Evolutionary conservation across 495 filamentous ascomycete genomes (phyloP).

Genomic region (Bathelium albidoporum): DNA sequence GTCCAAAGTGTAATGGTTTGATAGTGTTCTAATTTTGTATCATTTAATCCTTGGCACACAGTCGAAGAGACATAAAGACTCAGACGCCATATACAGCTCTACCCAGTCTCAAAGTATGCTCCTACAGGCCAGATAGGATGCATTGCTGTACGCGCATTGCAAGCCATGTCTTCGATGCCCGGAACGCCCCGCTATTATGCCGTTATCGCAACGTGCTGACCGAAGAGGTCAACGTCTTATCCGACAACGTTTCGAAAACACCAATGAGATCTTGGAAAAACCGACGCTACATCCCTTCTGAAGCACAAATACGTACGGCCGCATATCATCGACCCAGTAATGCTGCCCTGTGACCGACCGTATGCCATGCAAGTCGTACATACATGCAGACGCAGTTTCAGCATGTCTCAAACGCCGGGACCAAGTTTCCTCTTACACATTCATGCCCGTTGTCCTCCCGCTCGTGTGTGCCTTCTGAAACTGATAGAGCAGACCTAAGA

Average conservation of each 20-base stretch:
- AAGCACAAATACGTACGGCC: not conserved
- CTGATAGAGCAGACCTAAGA: conserved; percentile 79
- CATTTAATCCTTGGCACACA: too few species aligned
- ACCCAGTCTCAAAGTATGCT: not conserved
- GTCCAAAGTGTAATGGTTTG: not conserved
- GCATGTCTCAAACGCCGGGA: not conserved
- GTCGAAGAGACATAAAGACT: not conserved
- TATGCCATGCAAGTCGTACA: not conserved
- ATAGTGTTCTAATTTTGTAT: not conserved
- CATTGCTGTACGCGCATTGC: not conserved
- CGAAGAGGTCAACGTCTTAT: not conserved
- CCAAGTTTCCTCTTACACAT: conserved; percentile 5
- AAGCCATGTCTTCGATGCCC: not conserved
- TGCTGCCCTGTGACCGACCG: not conserved
- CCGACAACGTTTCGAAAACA: not conserved
- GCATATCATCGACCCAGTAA: not conserved
- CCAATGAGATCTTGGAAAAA: not conserved
- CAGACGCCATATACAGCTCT: not conserved
- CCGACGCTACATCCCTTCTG: not conserved
- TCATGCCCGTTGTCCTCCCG: conserved; percentile 31
- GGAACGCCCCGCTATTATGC: not conserved
- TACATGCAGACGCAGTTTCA: not conserved
- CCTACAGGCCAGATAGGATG: not conserved
- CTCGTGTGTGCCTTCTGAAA: conserved; percentile 79
- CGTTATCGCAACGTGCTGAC: not conserved